A percentile compares a stretch with the other conserved stretches of the same genome.
Evolutionary conservation across 2,329 filamentous ascomycete species (phyloP).

Genomic region (Cladosporium velox): DNA sequence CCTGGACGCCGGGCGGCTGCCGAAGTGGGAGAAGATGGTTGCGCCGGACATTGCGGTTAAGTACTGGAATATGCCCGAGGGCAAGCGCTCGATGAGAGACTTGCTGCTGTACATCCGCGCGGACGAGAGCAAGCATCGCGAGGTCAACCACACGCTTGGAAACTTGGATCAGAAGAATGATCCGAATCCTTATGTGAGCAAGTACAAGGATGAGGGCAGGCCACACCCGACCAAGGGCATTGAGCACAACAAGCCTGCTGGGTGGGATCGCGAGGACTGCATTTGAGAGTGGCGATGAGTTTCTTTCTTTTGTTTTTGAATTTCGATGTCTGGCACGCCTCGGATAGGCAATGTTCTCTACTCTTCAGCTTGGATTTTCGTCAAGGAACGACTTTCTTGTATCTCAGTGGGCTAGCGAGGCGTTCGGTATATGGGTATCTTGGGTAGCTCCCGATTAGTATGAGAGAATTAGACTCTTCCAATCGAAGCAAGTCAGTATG

Average conservation of each 20-base stretch:
- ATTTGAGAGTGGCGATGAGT: constrained; percentile 4
- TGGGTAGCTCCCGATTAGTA: not conserved
- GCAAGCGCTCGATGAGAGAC: constrained; percentile 78
- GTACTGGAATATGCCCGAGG: constrained; percentile 95
- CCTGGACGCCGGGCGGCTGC: constrained; percentile 79
- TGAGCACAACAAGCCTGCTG: constrained; percentile 64
- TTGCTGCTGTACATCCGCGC: constrained; percentile 84
- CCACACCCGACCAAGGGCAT: constrained; percentile 72
- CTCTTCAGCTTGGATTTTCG: not conserved
- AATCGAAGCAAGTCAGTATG: not conserved
- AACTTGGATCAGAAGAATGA: constrained; percentile 85
- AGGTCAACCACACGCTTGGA: constrained; percentile 92
- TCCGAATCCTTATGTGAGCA: constrained; percentile 87
- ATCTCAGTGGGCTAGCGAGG: constrained; percentile 1
- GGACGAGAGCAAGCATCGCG: constrained; percentile 77
- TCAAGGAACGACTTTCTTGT: not conserved
- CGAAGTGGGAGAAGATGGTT: constrained; percentile 74
- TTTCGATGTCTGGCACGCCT: not conserved
- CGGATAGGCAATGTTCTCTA: not conserved
- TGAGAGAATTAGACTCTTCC: not conserved
- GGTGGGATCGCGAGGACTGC: constrained; percentile 77
- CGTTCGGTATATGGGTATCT: constrained; percentile 5
- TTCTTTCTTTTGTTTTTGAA: not conserved
- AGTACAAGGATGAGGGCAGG: constrained; percentile 69
- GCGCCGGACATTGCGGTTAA: constrained; percentile 86